Evolutionary conservation across 2,329 filamentous ascomycete genomes (phyloP).

Genomic region (Fusarium secorum): DNA sequence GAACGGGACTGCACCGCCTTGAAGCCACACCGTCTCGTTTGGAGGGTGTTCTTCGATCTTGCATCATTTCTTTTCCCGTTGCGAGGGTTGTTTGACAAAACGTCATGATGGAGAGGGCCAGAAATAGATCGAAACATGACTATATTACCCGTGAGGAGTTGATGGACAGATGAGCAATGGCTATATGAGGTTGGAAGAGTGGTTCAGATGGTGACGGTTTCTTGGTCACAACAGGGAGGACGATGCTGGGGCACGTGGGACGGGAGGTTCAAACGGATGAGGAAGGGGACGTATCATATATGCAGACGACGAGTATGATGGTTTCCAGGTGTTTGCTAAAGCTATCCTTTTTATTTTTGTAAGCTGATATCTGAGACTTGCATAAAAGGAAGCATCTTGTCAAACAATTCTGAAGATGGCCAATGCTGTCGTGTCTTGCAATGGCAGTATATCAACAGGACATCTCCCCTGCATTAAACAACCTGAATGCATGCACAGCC

Average conservation of each 20-base stretch:
- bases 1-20: slow-evolving; percentile 16
- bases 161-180: neutral
- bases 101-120: slow-evolving; percentile 14
- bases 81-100: slow-evolving; percentile 15
- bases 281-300: neutral
- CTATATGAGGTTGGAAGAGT: neutral
- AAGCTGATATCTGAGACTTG: neutral
- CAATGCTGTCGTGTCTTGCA: neutral
- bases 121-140: slow-evolving; percentile 31
- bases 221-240: slow-evolving; percentile 30
- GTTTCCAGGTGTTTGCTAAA: neutral
- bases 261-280: slow-evolving; percentile 32
- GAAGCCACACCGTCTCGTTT: slow-evolving; percentile 16
- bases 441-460: neutral
- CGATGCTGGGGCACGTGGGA: slow-evolving; percentile 40
- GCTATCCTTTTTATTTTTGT: neutral
- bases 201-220: neutral
- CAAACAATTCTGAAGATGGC: neutral
- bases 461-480: neutral
- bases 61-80: neutral
- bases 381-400: neutral
- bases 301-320: neutral
- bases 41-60: slow-evolving; percentile 1
- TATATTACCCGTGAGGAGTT: slow-evolving; percentile 13
- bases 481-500: neutral